phyloP scores from a whole-genome alignment of 2,329 filamentous ascomycete species.

The Aspergillus bombycis region DNA sequence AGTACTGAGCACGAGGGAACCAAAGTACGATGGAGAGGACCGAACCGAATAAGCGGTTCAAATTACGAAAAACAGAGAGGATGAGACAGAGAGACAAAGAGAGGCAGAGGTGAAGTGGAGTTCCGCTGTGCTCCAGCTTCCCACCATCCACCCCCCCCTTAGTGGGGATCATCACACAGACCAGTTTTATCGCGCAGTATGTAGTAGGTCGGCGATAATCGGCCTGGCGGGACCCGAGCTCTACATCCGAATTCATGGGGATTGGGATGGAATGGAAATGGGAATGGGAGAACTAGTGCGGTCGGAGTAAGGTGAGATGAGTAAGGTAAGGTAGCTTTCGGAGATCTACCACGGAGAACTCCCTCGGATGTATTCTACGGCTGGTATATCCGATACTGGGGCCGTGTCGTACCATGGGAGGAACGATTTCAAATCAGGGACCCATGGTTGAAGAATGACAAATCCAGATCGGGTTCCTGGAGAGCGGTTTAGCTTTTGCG shows the following conservation, averaged over 20 bases:
- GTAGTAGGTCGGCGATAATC: background rate
- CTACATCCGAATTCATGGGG: background rate
- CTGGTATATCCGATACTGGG: background rate
- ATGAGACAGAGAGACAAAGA: no score
- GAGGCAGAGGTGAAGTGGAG: no score
- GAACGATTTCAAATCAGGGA: constrained; percentile 12
- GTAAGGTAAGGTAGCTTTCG: background rate
- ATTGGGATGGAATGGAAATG: background rate
- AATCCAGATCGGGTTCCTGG: background rate
- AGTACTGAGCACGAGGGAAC: background rate
- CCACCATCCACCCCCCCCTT: no score
- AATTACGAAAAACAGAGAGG: no score
- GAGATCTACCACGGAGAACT: background rate
- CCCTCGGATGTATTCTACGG: background rate
- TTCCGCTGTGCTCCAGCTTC: no score
- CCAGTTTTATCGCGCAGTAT: background rate
- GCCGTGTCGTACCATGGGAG: background rate
- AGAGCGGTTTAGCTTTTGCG: background rate
- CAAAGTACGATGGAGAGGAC: background rate
- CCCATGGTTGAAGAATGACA: constrained; percentile 13
- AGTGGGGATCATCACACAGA: background rate
- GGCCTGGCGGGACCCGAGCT: background rate
- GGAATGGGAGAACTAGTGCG: background rate
- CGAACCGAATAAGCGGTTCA: background rate
- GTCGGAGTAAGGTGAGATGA: background rate